Base-by-base conservation (phyloP, 2,329 filamentous ascomycete genomes). In the Nannizziopsis arthrosporioides region DNA sequence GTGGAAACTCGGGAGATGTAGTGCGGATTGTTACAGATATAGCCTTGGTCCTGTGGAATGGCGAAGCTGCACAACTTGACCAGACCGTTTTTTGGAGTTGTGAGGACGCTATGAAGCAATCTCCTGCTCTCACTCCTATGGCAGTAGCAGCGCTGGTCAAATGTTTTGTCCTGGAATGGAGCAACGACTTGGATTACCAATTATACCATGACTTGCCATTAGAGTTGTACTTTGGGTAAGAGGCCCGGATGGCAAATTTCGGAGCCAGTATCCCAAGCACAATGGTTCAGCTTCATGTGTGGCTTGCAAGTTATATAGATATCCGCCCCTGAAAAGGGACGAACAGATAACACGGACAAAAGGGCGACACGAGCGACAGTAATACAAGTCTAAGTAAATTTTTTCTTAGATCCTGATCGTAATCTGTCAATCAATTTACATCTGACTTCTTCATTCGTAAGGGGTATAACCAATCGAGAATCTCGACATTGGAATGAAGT, bases 21-120 rank as follows among this genome's bases (percentile, higher is more conserved):
- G 35, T 38, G 10, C 32, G 43, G n/a, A 45, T 45, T 31, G 43
- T 45, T 15, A 45, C 43, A 37, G 43, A 45, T 38, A 45, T 45
- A 30, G 43, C 43, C 10, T 11, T 38, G 43, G 18, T 31, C 17
- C 17, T 45, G 43, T 45, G 43, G 43, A 18, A 45, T 27, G 43
- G 43, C 11, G 18, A 32, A 11, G 30, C 5, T 31, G 43, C 32
- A 31, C 17, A 37, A 14, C 43, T 45, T 12, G 43, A 45, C n/a
- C 14, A 30, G 9, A 45, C 43, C 1, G 17, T 18, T 14, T 45
- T 45, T 15, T 45, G 43, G 43, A 30, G 43, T 30, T 30, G 9
- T 30, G 5, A 14, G 10, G 8, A 5, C 10, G 15, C 43, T 14
- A 5, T 1, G 19, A 4, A 45, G 12, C 6, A 7, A 12, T 30